Base-by-base conservation (phyloP, 2,329 filamentous ascomycete species). In the Elsinoe ampelina region DNA sequence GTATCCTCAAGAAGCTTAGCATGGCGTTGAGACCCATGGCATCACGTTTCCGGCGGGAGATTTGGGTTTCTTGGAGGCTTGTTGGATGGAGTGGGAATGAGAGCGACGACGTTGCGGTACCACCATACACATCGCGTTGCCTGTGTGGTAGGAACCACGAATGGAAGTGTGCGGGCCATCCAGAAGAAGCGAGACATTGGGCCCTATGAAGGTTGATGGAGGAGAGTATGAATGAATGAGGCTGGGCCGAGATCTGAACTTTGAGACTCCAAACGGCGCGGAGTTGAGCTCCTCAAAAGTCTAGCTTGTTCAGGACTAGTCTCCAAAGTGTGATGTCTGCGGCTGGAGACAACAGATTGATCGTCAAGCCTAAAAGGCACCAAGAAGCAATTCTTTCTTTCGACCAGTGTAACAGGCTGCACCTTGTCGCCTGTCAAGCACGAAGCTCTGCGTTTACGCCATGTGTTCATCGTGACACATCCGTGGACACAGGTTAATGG, bases 401-500 rank as follows among this genome's bases (percentile, higher is more conserved):
- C 38, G 48, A 22, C 48, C 26, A 52, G 48, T 52, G 48, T 52
- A 52, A 35, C 32, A 52, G 48, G 48, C 48, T 52, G 48, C 26
- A 50, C 45, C 6, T 50, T 34, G 45, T 35, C n/a, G 19, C 17
- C 26, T 15, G 45, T 50, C 26, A 34, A 35, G 41, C 41, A 35
- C 26, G 5, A 34, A 35, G 41, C 41, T 50, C 26, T 13, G n/a
- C 19, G 34, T 34, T 50, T 20, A 15, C 12, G 26, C 12, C 48
- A 35, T 38, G 26, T 19, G 32, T 35, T 38, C 48, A 39, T 52
- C 4, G 48, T 52, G 32, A 52, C 48, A n/a, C n/a, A n/a, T n/a
- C n/a, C n/a, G n/a, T n/a, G n/a, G n/a, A n/a, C n/a, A 19, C 48
- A 38, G 34, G n/a, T 39, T 7, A 39, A 52, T 39, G 48, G 35